Evolutionary conservation across 805 yeast genomes (phyloP).

Genomic region (Nakazawaea anatomiae): DNA sequence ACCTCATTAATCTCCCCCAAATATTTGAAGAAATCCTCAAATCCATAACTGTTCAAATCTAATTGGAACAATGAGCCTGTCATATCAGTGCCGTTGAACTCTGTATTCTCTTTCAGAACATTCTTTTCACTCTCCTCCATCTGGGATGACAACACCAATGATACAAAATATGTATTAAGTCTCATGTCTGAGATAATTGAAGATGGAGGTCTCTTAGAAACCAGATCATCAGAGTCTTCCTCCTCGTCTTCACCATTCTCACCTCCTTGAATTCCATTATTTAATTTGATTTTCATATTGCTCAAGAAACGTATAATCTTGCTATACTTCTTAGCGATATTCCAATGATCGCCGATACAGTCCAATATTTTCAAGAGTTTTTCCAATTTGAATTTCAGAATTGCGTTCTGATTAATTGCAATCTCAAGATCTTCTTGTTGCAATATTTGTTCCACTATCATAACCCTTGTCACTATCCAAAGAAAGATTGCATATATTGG

Average conservation of each 20-base stretch:
- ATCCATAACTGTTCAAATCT: slow-evolving; percentile 16
- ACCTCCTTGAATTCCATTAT: slow-evolving; percentile 13
- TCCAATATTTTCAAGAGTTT: slow-evolving; percentile 15
- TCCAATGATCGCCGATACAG: slow-evolving; percentile 22
- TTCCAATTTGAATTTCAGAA: slow-evolving; percentile 3
- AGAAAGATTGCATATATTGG: slow-evolving; percentile 26
- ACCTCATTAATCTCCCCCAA: slow-evolving; percentile 14
- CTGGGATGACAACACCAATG: slow-evolving; percentile 22
- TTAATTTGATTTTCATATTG: slow-evolving; percentile 16
- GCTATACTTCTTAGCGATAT: slow-evolving; percentile 21
- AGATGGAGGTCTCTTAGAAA: slow-evolving; percentile 25
- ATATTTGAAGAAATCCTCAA: slow-evolving; percentile 25
- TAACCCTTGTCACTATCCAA: slow-evolving; percentile 27
- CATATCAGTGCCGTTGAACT: slow-evolving; percentile 8
- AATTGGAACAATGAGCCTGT: slow-evolving; percentile 15
- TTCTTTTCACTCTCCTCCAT: slow-evolving; percentile 15
- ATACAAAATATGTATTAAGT: slow-evolving; percentile 23
- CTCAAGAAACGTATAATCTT: slow-evolving; percentile 21
- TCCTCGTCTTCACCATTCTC: slow-evolving; percentile 25
- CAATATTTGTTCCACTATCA: slow-evolving; percentile 22
- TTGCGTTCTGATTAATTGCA: background rate
- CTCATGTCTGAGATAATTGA: slow-evolving; percentile 30
- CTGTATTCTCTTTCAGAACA: background rate
- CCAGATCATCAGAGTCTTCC: slow-evolving; percentile 15
- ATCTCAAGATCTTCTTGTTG: background rate